phyloP scores from a whole-genome alignment of 2,329 filamentous ascomycete species.

The Samsoniella hepiali region DNA sequence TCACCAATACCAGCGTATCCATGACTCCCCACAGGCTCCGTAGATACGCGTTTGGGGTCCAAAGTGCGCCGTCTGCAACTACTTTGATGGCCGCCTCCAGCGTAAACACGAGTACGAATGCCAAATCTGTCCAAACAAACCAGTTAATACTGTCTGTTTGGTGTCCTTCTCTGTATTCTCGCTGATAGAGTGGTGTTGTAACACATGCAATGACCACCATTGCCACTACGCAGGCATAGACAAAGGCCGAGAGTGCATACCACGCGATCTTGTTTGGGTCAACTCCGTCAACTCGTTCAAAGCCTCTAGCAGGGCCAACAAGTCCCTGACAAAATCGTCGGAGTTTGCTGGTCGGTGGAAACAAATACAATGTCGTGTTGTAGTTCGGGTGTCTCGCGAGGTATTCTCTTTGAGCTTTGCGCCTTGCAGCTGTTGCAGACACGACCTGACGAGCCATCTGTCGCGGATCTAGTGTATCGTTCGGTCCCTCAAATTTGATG shows the following conservation, averaged over 20 bases:
- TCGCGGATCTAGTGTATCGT: conserved; percentile 77
- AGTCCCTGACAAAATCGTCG: conserved; percentile 82
- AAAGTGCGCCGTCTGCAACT: conserved; percentile 91
- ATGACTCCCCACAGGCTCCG: conserved; percentile 96
- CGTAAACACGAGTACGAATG: conserved; percentile 84
- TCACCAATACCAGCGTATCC: conserved; percentile 85
- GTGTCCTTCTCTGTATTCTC: conserved; percentile 69
- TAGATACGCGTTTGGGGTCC: conserved; percentile 96
- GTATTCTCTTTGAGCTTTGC: conserved; percentile 87
- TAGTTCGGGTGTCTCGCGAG: conserved; percentile 82
- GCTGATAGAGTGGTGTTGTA: conserved; percentile 91
- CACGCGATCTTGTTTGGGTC: conserved; percentile 85
- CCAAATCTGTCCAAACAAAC: conserved; percentile 92
- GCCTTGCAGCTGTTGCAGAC: conserved; percentile 74
- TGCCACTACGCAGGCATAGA: conserved; percentile 89
- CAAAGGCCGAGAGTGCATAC: conserved; percentile 90
- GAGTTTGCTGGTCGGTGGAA: conserved; percentile 72
- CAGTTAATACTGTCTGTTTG: conserved; percentile 68
- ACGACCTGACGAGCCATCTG: conserved; percentile 90
- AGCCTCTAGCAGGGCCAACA: conserved; percentile 86
- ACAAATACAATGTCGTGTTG: conserved; percentile 88
- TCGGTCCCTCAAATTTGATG: conserved; percentile 63
- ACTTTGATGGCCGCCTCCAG: conserved; percentile 87
- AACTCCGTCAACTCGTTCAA: conserved; percentile 82
- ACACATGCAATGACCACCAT: conserved; percentile 98